A percentile compares a stretch with the other conserved stretches of the same genome.
Evolutionary conservation across 768 basidiomycete species (phyloP).

Genomic region (Boletus fagicola): DNA sequence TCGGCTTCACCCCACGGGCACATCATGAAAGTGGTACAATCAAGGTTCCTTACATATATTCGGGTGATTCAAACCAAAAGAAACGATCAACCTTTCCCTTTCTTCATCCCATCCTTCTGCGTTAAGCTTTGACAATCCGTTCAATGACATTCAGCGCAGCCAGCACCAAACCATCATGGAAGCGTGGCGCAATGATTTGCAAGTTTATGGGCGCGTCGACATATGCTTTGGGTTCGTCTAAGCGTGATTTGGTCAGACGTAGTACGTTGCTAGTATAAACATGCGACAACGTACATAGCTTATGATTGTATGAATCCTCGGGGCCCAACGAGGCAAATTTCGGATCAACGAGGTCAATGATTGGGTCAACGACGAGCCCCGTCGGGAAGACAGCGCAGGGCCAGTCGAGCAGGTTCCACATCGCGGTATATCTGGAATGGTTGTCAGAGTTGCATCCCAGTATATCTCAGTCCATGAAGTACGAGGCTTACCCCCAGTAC

Average conservation of each 20-base stretch:
- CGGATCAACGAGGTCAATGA: conserved; percentile 20
- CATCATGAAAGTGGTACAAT: too few relatives aligned
- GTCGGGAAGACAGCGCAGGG: conserved; percentile 49
- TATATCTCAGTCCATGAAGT: neutral
- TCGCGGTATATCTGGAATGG: conserved; percentile 38
- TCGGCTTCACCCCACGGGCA: too few relatives aligned
- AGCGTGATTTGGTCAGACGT: too few relatives aligned
- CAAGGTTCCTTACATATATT: too few relatives aligned
- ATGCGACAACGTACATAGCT: conserved; percentile 15
- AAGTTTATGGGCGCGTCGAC: conserved; percentile 19
- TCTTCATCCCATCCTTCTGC: neutral
- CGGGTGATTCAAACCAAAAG: too few relatives aligned
- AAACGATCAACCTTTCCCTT: neutral
- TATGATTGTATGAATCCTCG: conserved; percentile 20
- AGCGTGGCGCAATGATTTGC: conserved; percentile 24
- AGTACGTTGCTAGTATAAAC: neutral
- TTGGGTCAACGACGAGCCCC: conserved; percentile 32
- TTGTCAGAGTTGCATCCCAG: neutral
- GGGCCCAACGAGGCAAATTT: conserved; percentile 12
- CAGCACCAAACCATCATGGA: conserved; percentile 28
- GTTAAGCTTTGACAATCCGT: conserved; percentile 22
- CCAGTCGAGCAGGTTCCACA: too few relatives aligned
- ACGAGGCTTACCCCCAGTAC: conserved; percentile 31
- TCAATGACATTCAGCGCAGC: conserved; percentile 25
- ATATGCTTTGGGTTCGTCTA: conserved; percentile 24